These are phyloP conservation scores for Naumovozyma dairenensis DNA, from an alignment of 805 yeast genomes.

Conservation along the genomic window DNA sequence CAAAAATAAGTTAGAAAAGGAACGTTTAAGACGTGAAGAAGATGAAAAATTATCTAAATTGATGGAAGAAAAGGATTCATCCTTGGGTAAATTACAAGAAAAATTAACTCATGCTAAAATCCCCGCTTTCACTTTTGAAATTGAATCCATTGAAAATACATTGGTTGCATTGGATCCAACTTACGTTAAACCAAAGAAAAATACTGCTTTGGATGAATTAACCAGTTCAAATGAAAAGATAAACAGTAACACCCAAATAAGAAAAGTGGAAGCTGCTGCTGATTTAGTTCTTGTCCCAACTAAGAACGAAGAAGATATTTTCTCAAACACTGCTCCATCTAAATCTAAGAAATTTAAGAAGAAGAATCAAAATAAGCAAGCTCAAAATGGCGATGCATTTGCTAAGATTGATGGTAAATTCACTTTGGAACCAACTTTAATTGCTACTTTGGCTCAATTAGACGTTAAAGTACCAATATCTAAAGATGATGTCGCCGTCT, in stretches of 20 bases:
- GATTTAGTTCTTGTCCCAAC: slow-evolving; percentile 37
- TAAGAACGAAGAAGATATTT: slow-evolving; percentile 48
- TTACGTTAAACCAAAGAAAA: slow-evolving; percentile 47
- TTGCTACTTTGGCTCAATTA: slow-evolving; percentile 66
- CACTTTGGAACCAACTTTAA: slow-evolving; percentile 69
- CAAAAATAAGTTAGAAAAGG: slow-evolving; percentile 57
- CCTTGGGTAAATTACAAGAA: slow-evolving; percentile 54
- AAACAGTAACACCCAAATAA: slow-evolving; percentile 30
- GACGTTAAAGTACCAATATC: slow-evolving; percentile 70
- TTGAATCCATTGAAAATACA: slow-evolving; percentile 63
- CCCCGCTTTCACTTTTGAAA: slow-evolving; percentile 81
- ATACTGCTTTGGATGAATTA: slow-evolving; percentile 24
- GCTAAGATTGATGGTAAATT: slow-evolving; percentile 35
- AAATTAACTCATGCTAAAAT: slow-evolving; percentile 60
- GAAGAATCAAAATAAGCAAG: slow-evolving; percentile 31
- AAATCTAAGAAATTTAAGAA: slow-evolving; percentile 43
- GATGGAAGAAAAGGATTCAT: slow-evolving; percentile 40
- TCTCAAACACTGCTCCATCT: slow-evolving; percentile 36
- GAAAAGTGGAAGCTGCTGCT: slow-evolving; percentile 55
- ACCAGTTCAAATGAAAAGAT: slow-evolving; percentile 23
- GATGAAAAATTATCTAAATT: slow-evolving; percentile 40
- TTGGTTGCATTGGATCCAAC: slow-evolving; percentile 70
- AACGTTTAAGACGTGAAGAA: slow-evolving; percentile 57
- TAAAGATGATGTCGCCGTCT: slow-evolving; percentile 56
- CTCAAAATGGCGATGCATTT: slow-evolving; percentile 9